A percentile compares a stretch with the other conserved stretches of the same genome.
Conservation (phyloP, 2,329 filamentous ascomycete genomes). For the Tolypocladium endophyticum region DNA sequence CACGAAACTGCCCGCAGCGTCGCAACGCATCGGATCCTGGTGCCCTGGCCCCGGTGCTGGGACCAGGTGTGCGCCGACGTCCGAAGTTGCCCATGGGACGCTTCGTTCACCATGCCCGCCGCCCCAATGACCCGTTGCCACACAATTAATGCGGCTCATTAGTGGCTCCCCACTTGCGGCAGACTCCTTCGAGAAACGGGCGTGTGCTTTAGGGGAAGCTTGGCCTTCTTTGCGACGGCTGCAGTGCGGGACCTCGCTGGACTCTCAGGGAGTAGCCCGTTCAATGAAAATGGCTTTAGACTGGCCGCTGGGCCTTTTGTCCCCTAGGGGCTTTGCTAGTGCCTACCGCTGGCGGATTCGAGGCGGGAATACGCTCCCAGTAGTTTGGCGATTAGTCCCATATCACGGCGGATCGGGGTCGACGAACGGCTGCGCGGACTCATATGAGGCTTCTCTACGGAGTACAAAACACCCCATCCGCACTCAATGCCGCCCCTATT, state of each 20-base stretch:
- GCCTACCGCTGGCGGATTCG: neutral
- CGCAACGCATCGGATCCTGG: neutral
- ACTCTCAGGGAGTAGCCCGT: neutral
- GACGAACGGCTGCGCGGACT: neutral
- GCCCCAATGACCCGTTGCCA: neutral
- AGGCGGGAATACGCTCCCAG: neutral
- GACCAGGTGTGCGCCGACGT: neutral
- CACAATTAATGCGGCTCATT: neutral
- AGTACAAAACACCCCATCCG: neutral
- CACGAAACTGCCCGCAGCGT: neutral
- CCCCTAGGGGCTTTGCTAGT: neutral
- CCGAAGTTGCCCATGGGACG: neutral
- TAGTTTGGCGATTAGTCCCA: neutral
- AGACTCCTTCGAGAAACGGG: neutral
- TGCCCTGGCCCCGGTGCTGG: neutral
- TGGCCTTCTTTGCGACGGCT: slow-evolving; percentile 4
- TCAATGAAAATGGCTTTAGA: neutral
- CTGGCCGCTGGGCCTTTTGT: neutral
- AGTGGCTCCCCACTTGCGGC: neutral
- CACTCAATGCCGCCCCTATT: neutral
- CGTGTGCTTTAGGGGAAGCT: neutral
- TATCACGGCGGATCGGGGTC: neutral
- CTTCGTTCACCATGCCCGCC: neutral
- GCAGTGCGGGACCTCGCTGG: neutral
- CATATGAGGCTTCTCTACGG: neutral